phyloP scores from a whole-genome alignment of 306 rosid species.

The Myrica gale region DNA sequence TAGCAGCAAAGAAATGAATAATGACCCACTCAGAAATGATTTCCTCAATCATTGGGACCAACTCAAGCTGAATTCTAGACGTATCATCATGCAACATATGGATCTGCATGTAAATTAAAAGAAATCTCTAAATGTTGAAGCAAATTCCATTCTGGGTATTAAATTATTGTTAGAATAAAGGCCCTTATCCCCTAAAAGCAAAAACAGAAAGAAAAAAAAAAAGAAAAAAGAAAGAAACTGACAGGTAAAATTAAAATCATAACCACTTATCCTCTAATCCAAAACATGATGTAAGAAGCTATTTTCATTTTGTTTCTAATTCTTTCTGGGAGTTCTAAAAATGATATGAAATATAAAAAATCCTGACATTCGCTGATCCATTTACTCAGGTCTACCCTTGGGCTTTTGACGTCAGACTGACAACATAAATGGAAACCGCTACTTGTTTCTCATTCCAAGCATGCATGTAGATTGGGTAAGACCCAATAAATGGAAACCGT shows the following conservation, averaged over 20 bases:
- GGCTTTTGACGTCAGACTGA: neutral
- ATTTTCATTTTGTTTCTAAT: neutral
- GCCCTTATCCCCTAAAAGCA: neutral
- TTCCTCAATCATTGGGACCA: slow-evolving; percentile 88
- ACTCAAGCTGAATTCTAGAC: slow-evolving; percentile 64
- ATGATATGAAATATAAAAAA: neutral
- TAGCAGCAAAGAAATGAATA: slow-evolving; percentile 65
- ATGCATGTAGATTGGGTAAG: neutral
- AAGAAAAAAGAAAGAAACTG: neutral
- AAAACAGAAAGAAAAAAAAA: neutral
- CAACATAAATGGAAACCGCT: too few relatives aligned
- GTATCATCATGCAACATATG: slow-evolving; percentile 65
- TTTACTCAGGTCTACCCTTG: neutral
- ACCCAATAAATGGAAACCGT: too few relatives aligned
- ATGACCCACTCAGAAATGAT: slow-evolving; percentile 79
- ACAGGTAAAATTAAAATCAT: slow-evolving; percentile 3
- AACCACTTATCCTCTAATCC: neutral
- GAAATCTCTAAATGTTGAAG: neutral
- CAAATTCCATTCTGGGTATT: neutral
- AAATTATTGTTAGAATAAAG: neutral
- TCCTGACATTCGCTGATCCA: neutral
- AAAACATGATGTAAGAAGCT: neutral
- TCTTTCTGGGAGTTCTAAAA: neutral
- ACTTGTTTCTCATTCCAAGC: too few relatives aligned
- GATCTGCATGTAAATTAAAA: slow-evolving; percentile 45